These are phyloP conservation scores for Abrus pulchellus DNA, from an alignment of 306 rosid species.

Conservation along the genomic window DNA sequence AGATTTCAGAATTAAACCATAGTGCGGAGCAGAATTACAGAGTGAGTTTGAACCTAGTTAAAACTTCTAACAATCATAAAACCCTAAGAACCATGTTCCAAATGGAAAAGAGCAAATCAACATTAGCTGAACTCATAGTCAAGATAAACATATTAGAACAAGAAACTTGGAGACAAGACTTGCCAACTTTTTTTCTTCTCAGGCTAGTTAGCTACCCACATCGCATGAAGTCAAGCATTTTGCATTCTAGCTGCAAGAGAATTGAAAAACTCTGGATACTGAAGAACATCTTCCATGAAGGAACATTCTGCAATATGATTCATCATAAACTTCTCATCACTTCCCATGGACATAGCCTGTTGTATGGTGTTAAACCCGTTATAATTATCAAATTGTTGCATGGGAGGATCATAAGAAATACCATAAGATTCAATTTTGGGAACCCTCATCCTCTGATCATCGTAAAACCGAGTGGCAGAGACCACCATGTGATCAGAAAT, in stretches of 20 bases:
- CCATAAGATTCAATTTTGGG: conserved; percentile 37
- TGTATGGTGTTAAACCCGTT: conserved; percentile 31
- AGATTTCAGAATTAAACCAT: no score
- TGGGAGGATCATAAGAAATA: conserved; percentile 45
- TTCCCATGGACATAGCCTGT: conserved; percentile 8
- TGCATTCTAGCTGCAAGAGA: conserved; percentile 62
- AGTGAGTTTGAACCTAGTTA: conserved; percentile 27
- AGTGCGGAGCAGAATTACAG: background rate
- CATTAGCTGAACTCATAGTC: background rate
- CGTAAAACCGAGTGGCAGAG: conserved; percentile 12
- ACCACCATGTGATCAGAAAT: background rate
- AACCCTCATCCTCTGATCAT: conserved; percentile 15
- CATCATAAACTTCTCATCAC: conserved; percentile 45
- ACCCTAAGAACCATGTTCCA: conserved; percentile 39
- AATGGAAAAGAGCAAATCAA: conserved; percentile 1
- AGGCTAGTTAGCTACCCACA: background rate
- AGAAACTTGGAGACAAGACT: background rate
- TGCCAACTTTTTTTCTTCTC: no score
- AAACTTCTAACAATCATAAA: conserved; percentile 13
- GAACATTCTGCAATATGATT: conserved; percentile 39
- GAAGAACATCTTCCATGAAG: conserved; percentile 56
- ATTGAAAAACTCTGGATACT: conserved; percentile 61
- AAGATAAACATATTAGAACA: no score
- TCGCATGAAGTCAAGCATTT: conserved; percentile 47
- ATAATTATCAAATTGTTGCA: conserved; percentile 47